phyloP scores from a whole-genome alignment of 2,329 filamentous ascomycete species.

The Ceratocystis lukuohia region DNA sequence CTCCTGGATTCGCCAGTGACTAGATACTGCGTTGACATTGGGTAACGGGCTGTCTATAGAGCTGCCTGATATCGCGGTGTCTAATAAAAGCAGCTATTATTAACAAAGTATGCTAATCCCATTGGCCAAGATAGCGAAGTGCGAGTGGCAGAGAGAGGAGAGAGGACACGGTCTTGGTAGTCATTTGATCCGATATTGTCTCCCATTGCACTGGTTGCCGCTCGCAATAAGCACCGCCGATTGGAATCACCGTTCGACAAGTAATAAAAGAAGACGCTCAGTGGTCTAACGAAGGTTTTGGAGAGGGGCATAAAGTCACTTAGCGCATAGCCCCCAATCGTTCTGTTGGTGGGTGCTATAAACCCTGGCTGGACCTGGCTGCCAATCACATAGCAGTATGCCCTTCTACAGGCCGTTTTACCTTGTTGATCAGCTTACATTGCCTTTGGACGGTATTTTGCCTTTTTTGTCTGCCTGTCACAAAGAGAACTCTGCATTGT shows the following conservation, averaged over 20 bases:
- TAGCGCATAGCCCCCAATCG: no score
- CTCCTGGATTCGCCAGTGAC: neutral
- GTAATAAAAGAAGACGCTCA: neutral
- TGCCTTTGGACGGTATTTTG: neutral
- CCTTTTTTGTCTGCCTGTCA: neutral
- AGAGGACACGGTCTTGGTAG: neutral
- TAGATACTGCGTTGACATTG: neutral
- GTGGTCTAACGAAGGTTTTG: neutral
- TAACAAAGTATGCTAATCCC: neutral
- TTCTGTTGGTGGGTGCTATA: no score
- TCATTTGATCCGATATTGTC: neutral
- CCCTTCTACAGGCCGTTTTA: neutral
- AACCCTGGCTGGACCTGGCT: neutral
- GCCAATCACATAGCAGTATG: neutral
- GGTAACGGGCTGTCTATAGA: neutral
- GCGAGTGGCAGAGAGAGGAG: neutral
- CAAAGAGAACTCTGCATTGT: no score
- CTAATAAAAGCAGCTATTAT: neutral
- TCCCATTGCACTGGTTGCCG: neutral
- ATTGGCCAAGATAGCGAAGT: neutral
- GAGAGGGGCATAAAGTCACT: no score
- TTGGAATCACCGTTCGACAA: neutral
- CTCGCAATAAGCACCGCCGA: neutral
- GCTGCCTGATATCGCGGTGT: neutral
- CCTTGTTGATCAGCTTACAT: neutral